Evolutionary conservation across 1,284 basidiomycete species (phyloP), one percentile per base, ranked within the genome.

Genomic region (Papiliotrema fonsecae): DNA sequence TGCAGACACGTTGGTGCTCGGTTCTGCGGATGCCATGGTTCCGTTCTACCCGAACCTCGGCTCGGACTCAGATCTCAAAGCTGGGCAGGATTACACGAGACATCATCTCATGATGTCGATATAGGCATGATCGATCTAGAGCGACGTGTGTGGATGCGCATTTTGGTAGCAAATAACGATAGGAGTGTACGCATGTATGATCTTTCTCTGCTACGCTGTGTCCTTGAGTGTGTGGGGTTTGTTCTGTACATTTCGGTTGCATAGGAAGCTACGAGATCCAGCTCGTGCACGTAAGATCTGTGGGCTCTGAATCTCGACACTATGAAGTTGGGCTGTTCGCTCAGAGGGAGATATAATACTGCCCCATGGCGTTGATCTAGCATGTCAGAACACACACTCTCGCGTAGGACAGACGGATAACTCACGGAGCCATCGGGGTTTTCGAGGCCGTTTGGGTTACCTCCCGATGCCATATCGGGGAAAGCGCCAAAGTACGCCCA

Each of bases 11-110:
- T 76, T 92, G 32, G 90, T 94, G 67, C 80, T 96, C 16, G 91
- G 93, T 38, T 86, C 91, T 1, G 75, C 83, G 41, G 92, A 97
- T 65, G 84, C 89, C 7, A 79, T 97, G 73, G 92, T 97, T 3
- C 91, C 73, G n/a, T 97, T 93, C 77, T 97, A 93, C 71, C 93
- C 94, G 25, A 88, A 92, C 65, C 75, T 93, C 14, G 81, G 86
- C 4, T 88, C 91, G 64, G 76, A 90, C 49, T 88, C 85, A 55
- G 90, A 93, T 74, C 84, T 89, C 41, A 83, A 87, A 69, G 45
- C 54, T 11, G 70, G 70, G 2, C 93, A 93, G 69, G 82, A 86
- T 42, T 93, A 88, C 73, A 87, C 87, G 62, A 81, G 87, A 51
- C 87, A 91, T 68, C 82, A 87, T 24, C 67, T 94, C 60, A 86